Percentiles rank a stretch among this genome's conserved stretches.
Evolutionary conservation across 441 rosid species (phyloP).

Genomic region (Lagerstroemia fauriei): DNA sequence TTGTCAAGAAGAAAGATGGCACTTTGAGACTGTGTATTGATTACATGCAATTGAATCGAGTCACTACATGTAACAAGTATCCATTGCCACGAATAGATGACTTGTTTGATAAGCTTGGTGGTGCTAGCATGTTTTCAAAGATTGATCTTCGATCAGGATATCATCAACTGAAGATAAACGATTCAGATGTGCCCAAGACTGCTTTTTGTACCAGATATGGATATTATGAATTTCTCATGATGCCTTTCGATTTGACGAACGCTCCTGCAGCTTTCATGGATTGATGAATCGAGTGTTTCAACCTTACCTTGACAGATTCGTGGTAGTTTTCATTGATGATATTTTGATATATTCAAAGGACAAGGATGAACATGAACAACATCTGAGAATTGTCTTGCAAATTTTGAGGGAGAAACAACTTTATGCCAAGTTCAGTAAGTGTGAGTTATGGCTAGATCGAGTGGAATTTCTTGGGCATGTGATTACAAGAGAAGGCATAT

Average conservation of each 20-base stretch:
- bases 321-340: background rate
- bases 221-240: conserved; percentile 14
- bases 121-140: background rate
- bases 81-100: conserved; percentile 4
- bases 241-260: conserved; percentile 11
- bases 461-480: background rate
- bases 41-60: background rate
- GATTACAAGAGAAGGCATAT: background rate
- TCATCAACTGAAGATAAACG: conserved; percentile 7
- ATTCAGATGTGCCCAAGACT: background rate
- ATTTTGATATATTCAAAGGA: background rate
- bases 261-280: background rate
- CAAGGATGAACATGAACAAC: background rate
- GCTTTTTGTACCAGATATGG: conserved; percentile 8
- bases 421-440: background rate
- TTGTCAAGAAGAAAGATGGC: conserved; percentile 15
- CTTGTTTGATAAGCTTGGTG: conserved; percentile 6
- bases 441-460: background rate
- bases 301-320: background rate
- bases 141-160: conserved; percentile 6
- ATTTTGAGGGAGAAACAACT: background rate
- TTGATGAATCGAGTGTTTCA: background rate
- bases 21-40: conserved; percentile 2
- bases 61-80: background rate
- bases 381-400: background rate